Conservation (phyloP, 2,329 filamentous ascomycete species). For the Graphium sp. region DNA sequence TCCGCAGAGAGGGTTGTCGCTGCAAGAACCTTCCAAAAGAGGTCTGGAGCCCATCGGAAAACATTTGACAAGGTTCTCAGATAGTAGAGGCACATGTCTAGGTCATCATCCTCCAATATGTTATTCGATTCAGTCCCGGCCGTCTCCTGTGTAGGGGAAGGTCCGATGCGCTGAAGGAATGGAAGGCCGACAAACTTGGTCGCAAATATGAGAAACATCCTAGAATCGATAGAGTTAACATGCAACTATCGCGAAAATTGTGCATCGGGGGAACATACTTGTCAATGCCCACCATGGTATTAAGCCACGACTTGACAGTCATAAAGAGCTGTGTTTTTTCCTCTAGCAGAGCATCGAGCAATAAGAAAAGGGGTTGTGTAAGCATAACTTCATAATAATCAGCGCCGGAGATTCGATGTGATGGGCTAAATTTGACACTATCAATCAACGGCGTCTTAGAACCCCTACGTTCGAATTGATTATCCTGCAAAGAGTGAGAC, state of each 20-base stretch:
- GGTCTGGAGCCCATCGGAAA: constrained; percentile 48
- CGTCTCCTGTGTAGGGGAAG: not conserved
- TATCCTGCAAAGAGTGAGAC: constrained; percentile 59
- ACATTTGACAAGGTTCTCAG: constrained; percentile 59
- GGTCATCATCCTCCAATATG: constrained; percentile 43
- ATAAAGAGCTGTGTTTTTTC: constrained; percentile 59
- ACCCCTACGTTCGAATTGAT: constrained; percentile 27
- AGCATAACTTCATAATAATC: constrained; percentile 59
- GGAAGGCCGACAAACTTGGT: constrained; percentile 37
- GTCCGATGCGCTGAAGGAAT: constrained; percentile 22
- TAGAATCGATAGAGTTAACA: constrained; percentile 12
- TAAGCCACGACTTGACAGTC: constrained; percentile 67
- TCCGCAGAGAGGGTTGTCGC: constrained; percentile 33
- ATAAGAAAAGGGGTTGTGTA: constrained; percentile 62
- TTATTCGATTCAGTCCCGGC: too few relatives aligned
- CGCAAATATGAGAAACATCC: constrained; percentile 44
- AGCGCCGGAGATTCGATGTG: constrained; percentile 32
- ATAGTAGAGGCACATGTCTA: constrained; percentile 65
- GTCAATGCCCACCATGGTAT: constrained; percentile 44
- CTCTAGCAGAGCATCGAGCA: constrained; percentile 63
- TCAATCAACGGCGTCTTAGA: constrained; percentile 22
- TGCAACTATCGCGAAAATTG: not conserved
- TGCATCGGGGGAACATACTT: constrained; percentile 25
- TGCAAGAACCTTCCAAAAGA: constrained; percentile 54
- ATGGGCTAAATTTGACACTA: too few relatives aligned